Evolutionary conservation across 2,329 filamentous ascomycete genomes (phyloP), one percentile per base, ranked within the genome.

Genomic region (Penicillium sp.): DNA sequence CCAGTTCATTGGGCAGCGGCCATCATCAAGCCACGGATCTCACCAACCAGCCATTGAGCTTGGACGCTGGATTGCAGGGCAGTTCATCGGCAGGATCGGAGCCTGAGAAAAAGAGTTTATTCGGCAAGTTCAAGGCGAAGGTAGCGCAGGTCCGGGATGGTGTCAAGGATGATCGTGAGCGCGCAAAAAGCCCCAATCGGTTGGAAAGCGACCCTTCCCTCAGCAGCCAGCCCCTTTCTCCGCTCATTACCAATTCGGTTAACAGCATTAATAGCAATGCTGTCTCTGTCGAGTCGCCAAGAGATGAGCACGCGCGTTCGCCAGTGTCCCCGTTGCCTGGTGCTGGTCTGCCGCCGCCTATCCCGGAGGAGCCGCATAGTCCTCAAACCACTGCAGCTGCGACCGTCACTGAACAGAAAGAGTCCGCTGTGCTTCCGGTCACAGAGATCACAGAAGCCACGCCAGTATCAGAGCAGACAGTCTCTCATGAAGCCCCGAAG

Each of bases 81-180:
- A 63, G 58, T 53, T 53, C 58, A 19, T 58, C 58, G 6, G 54
- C 61, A 19, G 58, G 55, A 14, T 56, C 56, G 2, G 76, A 77
- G 41, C 65, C 72, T 1, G 77, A 82, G 54, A 82, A 79, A 66
- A 83, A 79, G 54, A 79, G 81, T 1, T 75, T 82, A 2, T 79
- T 86, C 56, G 80, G 78, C 6, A 86, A 84, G 74, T 78, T 86
- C 56, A 79, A 83, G 55, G 81, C 79, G 54, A 86, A 84, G 67
- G 75, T 86, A 48, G 76, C 73, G 10, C 69, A 76, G 41, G 73
- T 70, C 6, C 74, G 72, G 40, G 75, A 81, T 27, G 81, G 83
- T 36, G 77, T 79, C 27, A 77, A 76, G 49, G 75, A 79, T 31
- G 80, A 80, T 57, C 77, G 77, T 55, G 76, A 74, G 43, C 69